Evolutionary conservation across 805 yeast species (phyloP), one percentile per base, ranked within the genome.

Genomic region (Saturnispora galanensis): DNA sequence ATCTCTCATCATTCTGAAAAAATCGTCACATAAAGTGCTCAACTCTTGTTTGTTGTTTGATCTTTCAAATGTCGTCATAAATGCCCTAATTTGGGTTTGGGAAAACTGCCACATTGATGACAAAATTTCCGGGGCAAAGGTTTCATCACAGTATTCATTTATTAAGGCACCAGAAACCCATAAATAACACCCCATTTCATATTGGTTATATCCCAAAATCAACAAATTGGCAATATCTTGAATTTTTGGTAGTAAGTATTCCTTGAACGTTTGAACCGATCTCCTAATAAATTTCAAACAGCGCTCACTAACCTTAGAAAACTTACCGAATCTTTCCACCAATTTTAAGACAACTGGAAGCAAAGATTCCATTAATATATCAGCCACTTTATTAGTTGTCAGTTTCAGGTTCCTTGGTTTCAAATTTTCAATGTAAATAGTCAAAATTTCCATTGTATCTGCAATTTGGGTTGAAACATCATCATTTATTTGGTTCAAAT

Each of bases 111-210:
- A 87, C 16, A 79, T 64, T 3, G 67, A 70, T 59, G 30, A 45
- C 2, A 58, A 41, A 7, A 48, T 70, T n/a, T 65, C 62, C 7
- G n/a, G 29, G 3, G 45, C 15, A n/a, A 31, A 35, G 26, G 63
- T 65, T 47, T 67, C 73, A 38, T 72, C 77, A 51, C 79, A 81
- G 52, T 72, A 89, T 48, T 85, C 90, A 46, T 84, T 76, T 42
- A 84, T 77, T 26, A 88, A 66, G 9, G 83, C 71, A 8, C 96
- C 97, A 2, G 95, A 81, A 11, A 85, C 90, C 93, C 95, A 89
- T 45, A 89, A 65, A 57, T 82, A 88, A 59, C 95, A 85, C 4
- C 96, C 97, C 55, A 67, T 76, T 31, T 78, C 74, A 16, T 82
- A 81, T 26, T 65, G 64, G 38, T 77, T 71, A 64, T 87, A 89